Conservation (phyloP, 2,329 filamentous ascomycete genomes). For the Byssochlamys sp. region DNA sequence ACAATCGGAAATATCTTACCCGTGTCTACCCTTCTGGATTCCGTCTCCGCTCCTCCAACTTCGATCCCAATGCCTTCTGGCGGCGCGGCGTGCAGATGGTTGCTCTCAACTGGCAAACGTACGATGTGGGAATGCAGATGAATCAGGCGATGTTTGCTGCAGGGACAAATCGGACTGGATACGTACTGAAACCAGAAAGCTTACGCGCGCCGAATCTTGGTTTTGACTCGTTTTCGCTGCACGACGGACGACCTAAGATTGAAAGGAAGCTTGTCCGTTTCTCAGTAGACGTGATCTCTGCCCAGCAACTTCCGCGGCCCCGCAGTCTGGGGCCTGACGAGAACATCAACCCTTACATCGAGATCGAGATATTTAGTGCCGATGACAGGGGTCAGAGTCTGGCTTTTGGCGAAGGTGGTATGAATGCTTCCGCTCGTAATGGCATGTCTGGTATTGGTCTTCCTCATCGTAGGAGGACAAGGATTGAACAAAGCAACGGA, state of each 20-base stretch:
- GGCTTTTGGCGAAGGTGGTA: conserved; percentile 56
- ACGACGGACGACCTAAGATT: conserved; percentile 45
- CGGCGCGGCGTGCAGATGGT: conserved; percentile 94
- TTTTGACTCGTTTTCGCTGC: conserved; percentile 14
- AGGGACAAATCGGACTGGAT: conserved; percentile 75
- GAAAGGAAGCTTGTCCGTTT: conserved; percentile 77
- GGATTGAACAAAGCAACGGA: conserved; percentile 74
- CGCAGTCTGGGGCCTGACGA: conserved; percentile 61
- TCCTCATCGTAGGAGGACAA: conserved; percentile 69
- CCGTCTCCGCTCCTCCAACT: conserved; percentile 81
- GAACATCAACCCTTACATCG: conserved; percentile 82
- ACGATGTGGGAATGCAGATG: conserved; percentile 87
- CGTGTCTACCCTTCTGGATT: conserved; percentile 81
- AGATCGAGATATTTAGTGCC: conserved; percentile 87
- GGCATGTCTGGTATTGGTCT: conserved; percentile 59
- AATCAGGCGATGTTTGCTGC: conserved; percentile 97
- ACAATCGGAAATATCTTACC: conserved; percentile 87
- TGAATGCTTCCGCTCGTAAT: conserved; percentile 54
- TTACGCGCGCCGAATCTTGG: conserved; percentile 45
- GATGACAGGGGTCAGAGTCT: conserved; percentile 78
- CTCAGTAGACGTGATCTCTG: conserved; percentile 79
- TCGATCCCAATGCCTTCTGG: conserved; percentile 89
- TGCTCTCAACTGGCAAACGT: conserved; percentile 96
- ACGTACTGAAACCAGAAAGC: conserved; percentile 83
- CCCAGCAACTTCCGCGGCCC: conserved; percentile 83